Conservation (phyloP, 345 rosid genomes). For the Alliaria petiolata region DNA sequence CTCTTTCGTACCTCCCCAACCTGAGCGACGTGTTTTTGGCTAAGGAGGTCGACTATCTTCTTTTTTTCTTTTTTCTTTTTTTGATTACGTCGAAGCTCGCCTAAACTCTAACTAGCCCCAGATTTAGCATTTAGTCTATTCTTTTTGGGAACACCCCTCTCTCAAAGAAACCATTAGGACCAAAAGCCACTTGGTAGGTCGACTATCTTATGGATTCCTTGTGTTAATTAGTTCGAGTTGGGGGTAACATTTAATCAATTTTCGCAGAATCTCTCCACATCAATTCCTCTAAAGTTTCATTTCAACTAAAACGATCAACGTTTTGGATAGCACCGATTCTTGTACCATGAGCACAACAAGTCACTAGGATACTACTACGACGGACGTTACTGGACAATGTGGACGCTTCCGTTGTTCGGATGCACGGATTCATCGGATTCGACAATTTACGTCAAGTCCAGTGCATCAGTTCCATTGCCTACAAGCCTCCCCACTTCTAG, state of each 20-base stretch:
- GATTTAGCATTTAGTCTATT: too few relatives aligned
- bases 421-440: conserved; percentile 36
- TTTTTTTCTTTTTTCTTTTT: too few relatives aligned
- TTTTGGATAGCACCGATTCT: conserved; percentile 26
- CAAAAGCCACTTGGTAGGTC: too few relatives aligned
- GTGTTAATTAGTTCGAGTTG: conserved; percentile 48
- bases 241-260: conserved; percentile 10
- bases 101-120: too few relatives aligned
- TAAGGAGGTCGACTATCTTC: neutral
- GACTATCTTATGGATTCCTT: too few relatives aligned
- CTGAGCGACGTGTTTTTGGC: neutral
- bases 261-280: neutral
- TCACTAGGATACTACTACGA: conserved; percentile 32
- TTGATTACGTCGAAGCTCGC: too few relatives aligned
- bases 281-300: neutral
- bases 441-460: conserved; percentile 33
- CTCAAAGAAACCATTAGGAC: too few relatives aligned
- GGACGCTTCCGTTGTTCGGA: conserved; percentile 35
- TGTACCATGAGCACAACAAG: conserved; percentile 31
- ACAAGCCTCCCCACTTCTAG: conserved; percentile 27
- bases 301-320: neutral
- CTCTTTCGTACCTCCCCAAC: conserved; percentile 31
- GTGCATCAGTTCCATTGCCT: conserved; percentile 36
- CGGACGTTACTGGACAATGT: conserved; percentile 33
- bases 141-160: too few relatives aligned